Conservation (phyloP, 768 basidiomycete genomes). For the Collybia sordida region DNA sequence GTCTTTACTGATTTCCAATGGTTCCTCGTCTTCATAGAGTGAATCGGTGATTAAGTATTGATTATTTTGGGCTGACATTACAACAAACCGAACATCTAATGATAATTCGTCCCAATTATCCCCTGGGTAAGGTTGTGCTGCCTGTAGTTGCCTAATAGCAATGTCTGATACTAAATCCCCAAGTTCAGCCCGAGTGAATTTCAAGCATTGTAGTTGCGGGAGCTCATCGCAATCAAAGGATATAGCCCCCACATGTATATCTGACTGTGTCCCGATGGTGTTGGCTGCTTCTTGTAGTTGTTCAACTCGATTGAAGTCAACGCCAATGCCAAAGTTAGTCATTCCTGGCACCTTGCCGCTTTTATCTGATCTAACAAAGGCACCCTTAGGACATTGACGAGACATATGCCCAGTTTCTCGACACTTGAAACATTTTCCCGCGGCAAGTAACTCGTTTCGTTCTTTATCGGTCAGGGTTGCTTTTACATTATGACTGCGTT, state of each 20-base stretch:
- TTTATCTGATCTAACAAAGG: constrained; percentile 1
- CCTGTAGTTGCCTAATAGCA: not conserved
- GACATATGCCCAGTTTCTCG: not conserved
- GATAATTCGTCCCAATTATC: not conserved
- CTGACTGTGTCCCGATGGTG: not conserved
- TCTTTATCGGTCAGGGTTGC: too few relatives aligned
- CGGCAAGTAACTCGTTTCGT: not conserved
- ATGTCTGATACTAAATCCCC: not conserved
- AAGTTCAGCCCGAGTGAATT: not conserved
- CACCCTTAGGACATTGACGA: not conserved
- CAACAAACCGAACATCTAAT: not conserved
- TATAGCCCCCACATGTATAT: not conserved
- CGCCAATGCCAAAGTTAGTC: not conserved
- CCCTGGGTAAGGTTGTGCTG: not conserved
- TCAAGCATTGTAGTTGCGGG: not conserved
- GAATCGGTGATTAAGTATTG: not conserved
- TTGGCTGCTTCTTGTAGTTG: not conserved
- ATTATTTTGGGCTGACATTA: not conserved
- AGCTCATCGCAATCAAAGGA: not conserved
- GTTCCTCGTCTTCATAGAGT: not conserved
- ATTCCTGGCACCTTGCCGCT: not conserved
- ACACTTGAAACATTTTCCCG: not conserved
- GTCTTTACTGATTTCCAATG: not conserved
- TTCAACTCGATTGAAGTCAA: not conserved
- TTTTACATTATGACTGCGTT: too few relatives aligned